Evolutionary conservation across 108 stramenopile species (phyloP).

Genomic region (Epipyxis sp.): DNA sequence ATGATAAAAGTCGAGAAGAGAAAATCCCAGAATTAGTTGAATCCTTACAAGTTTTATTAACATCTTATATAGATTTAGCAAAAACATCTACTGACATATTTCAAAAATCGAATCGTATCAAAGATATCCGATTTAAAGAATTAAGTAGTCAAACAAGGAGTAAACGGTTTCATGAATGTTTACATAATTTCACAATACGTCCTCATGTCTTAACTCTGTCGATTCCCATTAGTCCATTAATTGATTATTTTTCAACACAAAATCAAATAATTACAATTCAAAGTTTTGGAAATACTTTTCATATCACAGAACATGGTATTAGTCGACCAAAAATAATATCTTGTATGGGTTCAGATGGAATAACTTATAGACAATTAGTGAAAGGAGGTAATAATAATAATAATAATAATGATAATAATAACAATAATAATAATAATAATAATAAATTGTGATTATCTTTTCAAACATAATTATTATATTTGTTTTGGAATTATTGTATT

Average conservation of each 20-base stretch:
- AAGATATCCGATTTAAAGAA: constrained; percentile 33
- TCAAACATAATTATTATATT: constrained; percentile 26
- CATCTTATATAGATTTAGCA: constrained; percentile 39
- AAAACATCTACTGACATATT: constrained; percentile 35
- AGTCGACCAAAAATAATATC: constrained; percentile 79
- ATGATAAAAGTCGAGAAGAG: no score
- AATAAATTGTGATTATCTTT: not conserved
- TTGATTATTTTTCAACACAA: not conserved
- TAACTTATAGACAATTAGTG: constrained; percentile 73
- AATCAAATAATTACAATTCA: constrained; percentile 49
- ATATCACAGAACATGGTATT: constrained; percentile 72
- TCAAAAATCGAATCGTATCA: constrained; percentile 15
- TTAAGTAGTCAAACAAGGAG: not conserved
- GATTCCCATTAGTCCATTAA: not conserved
- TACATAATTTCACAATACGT: not conserved
- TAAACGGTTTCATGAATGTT: not conserved
- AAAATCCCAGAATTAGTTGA: constrained; percentile 32
- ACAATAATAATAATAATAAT: not conserved
- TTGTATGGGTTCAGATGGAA: constrained; percentile 71
- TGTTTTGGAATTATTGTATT: not conserved
- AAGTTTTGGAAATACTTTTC: constrained; percentile 64
- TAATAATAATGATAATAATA: not conserved
- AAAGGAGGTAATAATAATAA: constrained; percentile 69
- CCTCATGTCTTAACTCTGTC: not conserved
- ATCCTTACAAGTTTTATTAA: constrained; percentile 35